Evolutionary conservation across 495 filamentous ascomycete species (phyloP).

Genomic region (Tetracladium marchalianum): DNA sequence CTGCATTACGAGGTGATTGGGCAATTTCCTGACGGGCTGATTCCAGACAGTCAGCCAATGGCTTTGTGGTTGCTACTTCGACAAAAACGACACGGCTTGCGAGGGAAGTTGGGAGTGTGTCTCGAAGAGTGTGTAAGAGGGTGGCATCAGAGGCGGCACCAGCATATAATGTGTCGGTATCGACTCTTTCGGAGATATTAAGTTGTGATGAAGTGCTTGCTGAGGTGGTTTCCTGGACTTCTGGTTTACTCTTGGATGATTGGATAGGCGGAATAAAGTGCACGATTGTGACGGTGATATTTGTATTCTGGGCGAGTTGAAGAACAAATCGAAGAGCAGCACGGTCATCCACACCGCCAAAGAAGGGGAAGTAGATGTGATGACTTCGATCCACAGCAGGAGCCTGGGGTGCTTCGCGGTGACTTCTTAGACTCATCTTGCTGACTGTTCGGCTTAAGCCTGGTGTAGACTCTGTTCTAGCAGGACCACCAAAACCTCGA

Average conservation of each 20-base stretch:
- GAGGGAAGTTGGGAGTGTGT: slow-evolving; percentile 50
- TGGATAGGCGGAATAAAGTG: slow-evolving; percentile 31
- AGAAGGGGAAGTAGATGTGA: slow-evolving; percentile 80
- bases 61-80: slow-evolving; percentile 14
- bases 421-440: slow-evolving; percentile 45
- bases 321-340: slow-evolving; percentile 71
- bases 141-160: slow-evolving; percentile 39
- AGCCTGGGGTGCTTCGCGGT: slow-evolving; percentile 31
- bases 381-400: slow-evolving; percentile 58
- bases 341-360: slow-evolving; percentile 80
- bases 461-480: slow-evolving; percentile 22
- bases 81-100: slow-evolving; percentile 52
- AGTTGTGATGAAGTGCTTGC: slow-evolving; percentile 1
- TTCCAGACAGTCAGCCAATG: slow-evolving; percentile 19
- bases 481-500: slow-evolving; percentile 52
- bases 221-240: slow-evolving; percentile 10
- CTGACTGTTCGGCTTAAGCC: slow-evolving; percentile 34
- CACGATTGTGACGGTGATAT: slow-evolving; percentile 65
- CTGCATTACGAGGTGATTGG: slow-evolving; percentile 54
- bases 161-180: slow-evolving; percentile 20
- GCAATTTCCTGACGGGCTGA: slow-evolving; percentile 51
- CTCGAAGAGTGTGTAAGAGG: slow-evolving; percentile 53
- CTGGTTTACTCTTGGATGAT: slow-evolving; percentile 6
- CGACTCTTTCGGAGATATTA: slow-evolving; percentile 14
- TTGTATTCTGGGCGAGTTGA: slow-evolving; percentile 65